These are phyloP conservation scores for Gastrodia elata DNA, from an alignment of 106 monocot genomes.

Conservation along the genomic window DNA sequence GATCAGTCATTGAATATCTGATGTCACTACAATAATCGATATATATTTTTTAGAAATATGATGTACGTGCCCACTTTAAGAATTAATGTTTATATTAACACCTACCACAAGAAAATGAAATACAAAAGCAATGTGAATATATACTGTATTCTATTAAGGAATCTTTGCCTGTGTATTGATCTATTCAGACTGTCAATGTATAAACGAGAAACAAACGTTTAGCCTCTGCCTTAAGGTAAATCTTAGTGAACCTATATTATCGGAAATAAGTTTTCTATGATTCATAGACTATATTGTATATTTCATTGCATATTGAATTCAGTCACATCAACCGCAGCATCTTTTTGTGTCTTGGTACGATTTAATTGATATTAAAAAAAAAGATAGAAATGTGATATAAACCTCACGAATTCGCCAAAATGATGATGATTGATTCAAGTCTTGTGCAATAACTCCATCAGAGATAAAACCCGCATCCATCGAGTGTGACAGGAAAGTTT, in stretches of 20 bases:
- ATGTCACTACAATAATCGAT: no score
- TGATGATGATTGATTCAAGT: conserved; percentile 76
- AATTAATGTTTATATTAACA: no score
- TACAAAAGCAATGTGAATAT: no score
- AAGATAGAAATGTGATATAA: neutral
- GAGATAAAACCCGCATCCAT: conserved; percentile 69
- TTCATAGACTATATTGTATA: neutral
- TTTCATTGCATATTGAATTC: neutral
- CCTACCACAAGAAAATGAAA: no score
- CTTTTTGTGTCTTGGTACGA: neutral
- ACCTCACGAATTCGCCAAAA: conserved; percentile 99
- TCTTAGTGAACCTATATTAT: neutral
- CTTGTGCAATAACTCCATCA: conserved; percentile 93
- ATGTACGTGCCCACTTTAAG: no score
- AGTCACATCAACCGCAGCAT: neutral
- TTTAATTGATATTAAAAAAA: conserved; percentile 2
- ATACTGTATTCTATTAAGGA: neutral
- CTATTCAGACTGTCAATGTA: neutral
- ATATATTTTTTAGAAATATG: no score
- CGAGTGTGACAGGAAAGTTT: conserved; percentile 57
- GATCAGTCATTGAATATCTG: no score
- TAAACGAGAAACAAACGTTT: neutral
- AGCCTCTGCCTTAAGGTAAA: neutral
- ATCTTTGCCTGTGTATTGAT: neutral
- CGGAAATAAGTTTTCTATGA: neutral